Conservation (phyloP, 1,284 basidiomycete genomes). For the Grifola frondosa region DNA sequence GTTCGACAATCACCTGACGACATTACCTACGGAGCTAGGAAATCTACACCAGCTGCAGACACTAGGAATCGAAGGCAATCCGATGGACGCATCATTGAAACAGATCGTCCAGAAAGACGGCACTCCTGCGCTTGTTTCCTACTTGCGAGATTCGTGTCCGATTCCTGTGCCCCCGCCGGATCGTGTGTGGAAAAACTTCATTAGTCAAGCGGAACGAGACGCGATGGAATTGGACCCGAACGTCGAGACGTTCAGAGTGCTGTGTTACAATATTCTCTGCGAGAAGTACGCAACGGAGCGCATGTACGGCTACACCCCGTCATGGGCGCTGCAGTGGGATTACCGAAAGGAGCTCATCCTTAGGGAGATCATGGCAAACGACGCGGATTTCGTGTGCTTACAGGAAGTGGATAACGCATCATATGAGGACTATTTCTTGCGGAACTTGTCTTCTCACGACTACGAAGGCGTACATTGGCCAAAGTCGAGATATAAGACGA, state of each 20-base stretch:
- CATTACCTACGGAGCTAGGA: conserved; percentile 87
- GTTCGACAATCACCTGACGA: conserved; percentile 91
- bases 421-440: conserved; percentile 92
- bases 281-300: conserved; percentile 88
- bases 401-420: conserved; percentile 94
- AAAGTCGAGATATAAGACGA: conserved; percentile 93
- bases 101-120: conserved; percentile 91
- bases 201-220: conserved; percentile 69
- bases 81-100: conserved; percentile 78
- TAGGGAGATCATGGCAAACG: conserved; percentile 81
- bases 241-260: conserved; percentile 74
- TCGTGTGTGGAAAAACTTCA: conserved; percentile 79
- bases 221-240: conserved; percentile 53
- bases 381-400: conserved; percentile 90
- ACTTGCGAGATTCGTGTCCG: conserved; percentile 86
- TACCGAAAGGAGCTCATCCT: conserved; percentile 93
- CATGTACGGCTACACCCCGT: conserved; percentile 95
- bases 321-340: conserved; percentile 94
- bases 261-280: conserved; percentile 96
- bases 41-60: conserved; percentile 92
- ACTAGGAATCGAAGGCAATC: conserved; percentile 95
- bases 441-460: conserved; percentile 72
- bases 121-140: conserved; percentile 84
- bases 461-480: conserved; percentile 95
- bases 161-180: conserved; percentile 82